Evolutionary conservation across 169 alveolate species (phyloP).

Genomic region (Plasmodium vinckei): DNA sequence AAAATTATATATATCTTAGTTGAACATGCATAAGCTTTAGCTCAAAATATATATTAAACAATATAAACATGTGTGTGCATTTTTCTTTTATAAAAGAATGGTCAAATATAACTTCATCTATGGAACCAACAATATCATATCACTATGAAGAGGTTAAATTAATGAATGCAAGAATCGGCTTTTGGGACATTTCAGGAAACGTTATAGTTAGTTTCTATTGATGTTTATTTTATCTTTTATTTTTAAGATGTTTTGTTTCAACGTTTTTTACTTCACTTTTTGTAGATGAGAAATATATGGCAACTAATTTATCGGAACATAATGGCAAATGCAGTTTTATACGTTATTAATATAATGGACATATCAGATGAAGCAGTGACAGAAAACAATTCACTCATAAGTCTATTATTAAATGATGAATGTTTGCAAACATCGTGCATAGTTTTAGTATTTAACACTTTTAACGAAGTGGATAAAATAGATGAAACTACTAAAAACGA

Average conservation of each 20-base stretch:
- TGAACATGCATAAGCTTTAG: too few species aligned
- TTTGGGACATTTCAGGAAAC: constrained; percentile 75
- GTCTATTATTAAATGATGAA: constrained; percentile 64
- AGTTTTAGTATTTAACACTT: constrained; percentile 69
- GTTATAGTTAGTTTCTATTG: constrained; percentile 37
- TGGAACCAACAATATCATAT: constrained; percentile 75
- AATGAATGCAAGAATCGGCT: constrained; percentile 67
- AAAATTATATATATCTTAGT: too few species aligned
- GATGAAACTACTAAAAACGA: constrained; percentile 54
- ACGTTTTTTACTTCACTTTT: constrained; percentile 1
- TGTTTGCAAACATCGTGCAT: constrained; percentile 69
- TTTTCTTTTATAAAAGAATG: constrained; percentile 55
- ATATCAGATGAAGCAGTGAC: constrained; percentile 62
- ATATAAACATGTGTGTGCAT: constrained; percentile 1
- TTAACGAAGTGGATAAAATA: constrained; percentile 56
- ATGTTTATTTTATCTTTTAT: background rate
- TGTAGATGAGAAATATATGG: constrained; percentile 73
- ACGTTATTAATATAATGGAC: constrained; percentile 72
- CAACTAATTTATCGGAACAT: constrained; percentile 62
- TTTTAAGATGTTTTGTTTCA: background rate
- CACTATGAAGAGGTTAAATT: constrained; percentile 70
- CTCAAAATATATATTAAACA: background rate
- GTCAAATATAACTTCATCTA: constrained; percentile 51
- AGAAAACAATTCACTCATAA: constrained; percentile 50
- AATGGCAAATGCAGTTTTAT: constrained; percentile 65